These are phyloP conservation scores for Stagonosporopsis chrysanthemi DNA, from an alignment of 2,329 filamentous ascomycete species.

Conservation along the genomic window DNA sequence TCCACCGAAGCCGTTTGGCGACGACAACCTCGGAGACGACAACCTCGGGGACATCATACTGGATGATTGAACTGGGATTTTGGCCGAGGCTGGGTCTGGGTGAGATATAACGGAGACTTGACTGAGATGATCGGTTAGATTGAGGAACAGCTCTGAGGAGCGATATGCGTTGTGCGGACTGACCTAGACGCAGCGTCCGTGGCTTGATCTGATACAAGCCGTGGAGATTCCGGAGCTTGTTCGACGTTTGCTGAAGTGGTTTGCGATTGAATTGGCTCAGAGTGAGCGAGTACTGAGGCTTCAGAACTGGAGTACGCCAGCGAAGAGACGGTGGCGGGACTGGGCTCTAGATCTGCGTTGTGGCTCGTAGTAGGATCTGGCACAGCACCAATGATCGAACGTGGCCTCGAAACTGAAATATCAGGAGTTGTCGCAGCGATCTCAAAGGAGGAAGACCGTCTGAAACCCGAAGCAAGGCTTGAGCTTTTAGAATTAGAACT, in stretches of 20 bases:
- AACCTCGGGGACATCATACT: constrained; percentile 20
- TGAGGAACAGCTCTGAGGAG: constrained; percentile 7
- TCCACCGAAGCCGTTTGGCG: constrained; percentile 11
- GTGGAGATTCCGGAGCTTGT: background rate
- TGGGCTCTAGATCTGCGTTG: background rate
- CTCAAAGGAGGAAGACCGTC: constrained; percentile 13
- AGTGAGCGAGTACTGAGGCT: background rate
- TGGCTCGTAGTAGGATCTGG: background rate
- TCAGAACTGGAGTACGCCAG: background rate
- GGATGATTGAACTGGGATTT: background rate
- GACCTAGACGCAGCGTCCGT: background rate
- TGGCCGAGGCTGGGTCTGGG: background rate
- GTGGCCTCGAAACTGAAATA: background rate
- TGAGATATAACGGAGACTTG: constrained; percentile 17
- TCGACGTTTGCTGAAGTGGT: background rate
- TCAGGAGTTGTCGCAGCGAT: background rate
- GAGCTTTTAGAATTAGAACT: constrained; percentile 13
- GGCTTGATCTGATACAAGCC: no score
- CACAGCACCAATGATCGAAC: background rate
- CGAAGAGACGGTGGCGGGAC: background rate
- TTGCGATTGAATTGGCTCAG: background rate
- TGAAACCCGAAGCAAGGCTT: constrained; percentile 12
- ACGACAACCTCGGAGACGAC: constrained; percentile 19
- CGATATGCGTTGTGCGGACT: background rate
- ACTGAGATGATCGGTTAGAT: constrained; percentile 11